Conservation (phyloP, 768 basidiomycete species). For the Pisolithus tinctorius region DNA sequence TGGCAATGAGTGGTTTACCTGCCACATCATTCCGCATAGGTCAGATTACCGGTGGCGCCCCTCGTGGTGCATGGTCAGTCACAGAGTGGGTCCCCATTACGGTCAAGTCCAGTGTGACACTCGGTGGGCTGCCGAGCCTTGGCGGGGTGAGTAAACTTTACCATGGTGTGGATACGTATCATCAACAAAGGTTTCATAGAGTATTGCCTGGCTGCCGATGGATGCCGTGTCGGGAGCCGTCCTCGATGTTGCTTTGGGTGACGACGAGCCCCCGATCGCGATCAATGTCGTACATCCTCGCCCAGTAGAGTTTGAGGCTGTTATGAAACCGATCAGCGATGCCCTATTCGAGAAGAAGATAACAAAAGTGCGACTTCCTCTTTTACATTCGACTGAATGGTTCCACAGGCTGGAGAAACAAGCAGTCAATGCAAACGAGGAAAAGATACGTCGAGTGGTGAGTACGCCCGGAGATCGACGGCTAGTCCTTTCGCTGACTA, state of each 20-base stretch:
- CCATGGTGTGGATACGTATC: slow-evolving; percentile 13
- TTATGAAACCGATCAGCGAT: slow-evolving; percentile 20
- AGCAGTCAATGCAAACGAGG: slow-evolving; percentile 7
- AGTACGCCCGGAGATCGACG: slow-evolving; percentile 2
- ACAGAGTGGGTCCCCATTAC: slow-evolving; percentile 33
- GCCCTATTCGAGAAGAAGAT: slow-evolving; percentile 11
- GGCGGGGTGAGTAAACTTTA: slow-evolving; percentile 27
- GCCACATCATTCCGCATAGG: slow-evolving; percentile 27
- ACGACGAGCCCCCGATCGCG: slow-evolving; percentile 12
- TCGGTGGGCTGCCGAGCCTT: slow-evolving; percentile 26
- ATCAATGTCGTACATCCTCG: slow-evolving; percentile 35
- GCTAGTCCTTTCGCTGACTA: background rate
- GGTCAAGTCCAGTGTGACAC: slow-evolving; percentile 26
- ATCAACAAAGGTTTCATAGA: slow-evolving; percentile 2
- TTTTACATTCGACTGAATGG: slow-evolving; percentile 25
- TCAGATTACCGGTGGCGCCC: slow-evolving; percentile 29
- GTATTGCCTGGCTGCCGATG: slow-evolving; percentile 32
- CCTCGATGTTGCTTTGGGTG: slow-evolving; percentile 26
- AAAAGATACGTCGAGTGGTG: slow-evolving; percentile 1
- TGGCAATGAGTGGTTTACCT: slow-evolving; percentile 19
- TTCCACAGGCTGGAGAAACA: slow-evolving; percentile 19
- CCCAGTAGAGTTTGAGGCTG: slow-evolving; percentile 23
- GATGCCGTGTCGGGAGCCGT: slow-evolving; percentile 29
- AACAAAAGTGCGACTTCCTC: slow-evolving; percentile 5
- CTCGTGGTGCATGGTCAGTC: slow-evolving; percentile 32